phyloP scores from a whole-genome alignment of 1,284 basidiomycete genomes.

The Leccinum griseonigrum region DNA sequence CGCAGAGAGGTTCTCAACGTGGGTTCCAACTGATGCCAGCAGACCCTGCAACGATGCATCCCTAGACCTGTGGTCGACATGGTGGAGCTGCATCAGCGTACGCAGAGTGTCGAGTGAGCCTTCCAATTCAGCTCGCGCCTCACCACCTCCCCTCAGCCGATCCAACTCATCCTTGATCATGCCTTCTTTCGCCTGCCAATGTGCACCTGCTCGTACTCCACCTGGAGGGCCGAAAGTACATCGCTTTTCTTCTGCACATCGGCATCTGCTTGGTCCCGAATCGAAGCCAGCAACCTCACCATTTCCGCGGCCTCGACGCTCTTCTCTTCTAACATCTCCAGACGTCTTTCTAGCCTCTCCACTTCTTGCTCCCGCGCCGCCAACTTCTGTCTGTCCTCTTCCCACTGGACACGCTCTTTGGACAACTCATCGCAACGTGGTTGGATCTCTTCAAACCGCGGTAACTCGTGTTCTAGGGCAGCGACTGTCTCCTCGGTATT shows the following conservation, averaged over 20 bases:
- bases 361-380: constrained; percentile 43
- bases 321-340: constrained; percentile 46
- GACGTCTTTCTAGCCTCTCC: constrained; percentile 42
- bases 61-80: constrained; percentile 49
- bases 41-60: constrained; percentile 53
- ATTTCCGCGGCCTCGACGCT: constrained; percentile 42
- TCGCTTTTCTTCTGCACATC: constrained; percentile 46
- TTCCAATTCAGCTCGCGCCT: constrained; percentile 49
- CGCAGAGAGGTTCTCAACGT: constrained; percentile 52
- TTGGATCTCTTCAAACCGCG: constrained; percentile 52
- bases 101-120: constrained; percentile 45
- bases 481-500: constrained; percentile 59
- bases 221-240: constrained; percentile 49
- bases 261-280: constrained; percentile 32
- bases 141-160: constrained; percentile 23
- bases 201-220: constrained; percentile 48
- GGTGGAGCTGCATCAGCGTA: constrained; percentile 50
- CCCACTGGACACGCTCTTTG: constrained; percentile 52
- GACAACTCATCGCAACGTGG: constrained; percentile 49
- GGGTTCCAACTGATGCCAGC: constrained; percentile 48
- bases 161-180: constrained; percentile 53
- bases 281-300: constrained; percentile 37
- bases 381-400: constrained; percentile 49
- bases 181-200: constrained; percentile 54
- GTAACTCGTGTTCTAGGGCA: constrained; percentile 60